phyloP scores from a whole-genome alignment of 2,329 filamentous ascomycete species.

The Exophiala sp. region DNA sequence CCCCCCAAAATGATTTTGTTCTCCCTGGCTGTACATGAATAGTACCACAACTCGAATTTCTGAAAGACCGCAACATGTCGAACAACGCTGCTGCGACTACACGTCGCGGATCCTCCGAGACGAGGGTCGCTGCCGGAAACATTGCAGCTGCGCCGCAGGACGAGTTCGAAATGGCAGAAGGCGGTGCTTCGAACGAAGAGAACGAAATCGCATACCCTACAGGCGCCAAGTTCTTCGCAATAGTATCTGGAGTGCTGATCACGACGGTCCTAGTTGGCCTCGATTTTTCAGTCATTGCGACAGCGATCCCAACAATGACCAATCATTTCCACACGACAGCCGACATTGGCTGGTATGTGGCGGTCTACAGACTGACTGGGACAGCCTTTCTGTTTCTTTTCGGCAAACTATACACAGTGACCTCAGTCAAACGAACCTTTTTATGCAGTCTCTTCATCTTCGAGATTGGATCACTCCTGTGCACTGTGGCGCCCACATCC shows the following conservation, averaged over 20 bases:
- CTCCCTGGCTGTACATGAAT: no score
- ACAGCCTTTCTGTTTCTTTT: conserved; percentile 34
- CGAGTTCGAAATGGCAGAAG: no score
- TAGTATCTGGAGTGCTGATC: neutral
- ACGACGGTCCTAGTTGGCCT: neutral
- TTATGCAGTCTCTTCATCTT: conserved; percentile 46
- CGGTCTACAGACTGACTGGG: conserved; percentile 32
- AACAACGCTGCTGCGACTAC: no score
- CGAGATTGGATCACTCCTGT: conserved; percentile 50
- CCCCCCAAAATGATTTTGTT: no score
- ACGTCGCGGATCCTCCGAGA: no score
- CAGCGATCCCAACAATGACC: conserved; percentile 24
- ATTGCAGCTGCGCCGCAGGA: no score
- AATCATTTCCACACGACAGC: conserved; percentile 37
- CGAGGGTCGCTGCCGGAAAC: no score
- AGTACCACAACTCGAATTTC: no score
- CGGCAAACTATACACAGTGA: conserved; percentile 47
- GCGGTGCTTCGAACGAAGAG: no score
- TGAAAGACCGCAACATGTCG: no score
- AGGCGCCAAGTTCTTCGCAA: no score
- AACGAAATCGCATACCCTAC: no score
- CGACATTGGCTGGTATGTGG: conserved; percentile 39
- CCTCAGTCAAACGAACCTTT: conserved; percentile 46
- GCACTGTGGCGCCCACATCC: conserved; percentile 32
- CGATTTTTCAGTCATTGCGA: conserved; percentile 30